Conservation (phyloP, 2,329 filamentous ascomycete species). For the Fusarium nematophilum region DNA sequence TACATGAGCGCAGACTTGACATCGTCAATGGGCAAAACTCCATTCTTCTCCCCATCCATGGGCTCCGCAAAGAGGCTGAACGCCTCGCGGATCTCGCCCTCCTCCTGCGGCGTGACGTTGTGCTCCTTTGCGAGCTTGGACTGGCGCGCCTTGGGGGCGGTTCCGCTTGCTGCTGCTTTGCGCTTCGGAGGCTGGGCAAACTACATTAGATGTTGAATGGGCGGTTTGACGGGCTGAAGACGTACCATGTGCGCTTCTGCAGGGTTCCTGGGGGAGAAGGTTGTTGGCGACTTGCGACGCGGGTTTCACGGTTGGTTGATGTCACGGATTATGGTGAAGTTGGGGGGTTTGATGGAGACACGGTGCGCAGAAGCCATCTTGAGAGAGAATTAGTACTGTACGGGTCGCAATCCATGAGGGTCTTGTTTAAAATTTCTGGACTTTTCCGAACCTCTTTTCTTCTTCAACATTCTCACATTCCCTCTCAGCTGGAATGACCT, state of each 20-base stretch:
- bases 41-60: conserved; percentile 77
- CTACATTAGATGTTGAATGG: conserved; percentile 4
- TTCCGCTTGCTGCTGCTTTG: conserved; percentile 51
- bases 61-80: conserved; percentile 84
- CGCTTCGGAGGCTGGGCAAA: conserved; percentile 63
- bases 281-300: conserved; percentile 3
- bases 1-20: conserved; percentile 80
- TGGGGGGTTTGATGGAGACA: conserved; percentile 6
- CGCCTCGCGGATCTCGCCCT: conserved; percentile 90
- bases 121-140: conserved; percentile 95
- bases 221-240: neutral
- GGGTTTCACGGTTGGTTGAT: conserved; percentile 30
- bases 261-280: neutral
- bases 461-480: conserved; percentile 5
- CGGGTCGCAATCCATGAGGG: conserved; percentile 10
- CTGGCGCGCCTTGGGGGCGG: conserved; percentile 62
- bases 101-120: conserved; percentile 84
- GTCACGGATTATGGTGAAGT: conserved; percentile 33
- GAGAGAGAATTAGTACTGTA: conserved; percentile 5
- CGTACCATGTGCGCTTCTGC: conserved; percentile 31
- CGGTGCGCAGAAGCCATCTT: conserved; percentile 16
- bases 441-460: neutral
- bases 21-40: conserved; percentile 74
- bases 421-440: conserved; percentile 27
- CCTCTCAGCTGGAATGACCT: neutral